phyloP scores from a whole-genome alignment of 352 stramenopile genomes.

The Pythium phragmitis region DNA sequence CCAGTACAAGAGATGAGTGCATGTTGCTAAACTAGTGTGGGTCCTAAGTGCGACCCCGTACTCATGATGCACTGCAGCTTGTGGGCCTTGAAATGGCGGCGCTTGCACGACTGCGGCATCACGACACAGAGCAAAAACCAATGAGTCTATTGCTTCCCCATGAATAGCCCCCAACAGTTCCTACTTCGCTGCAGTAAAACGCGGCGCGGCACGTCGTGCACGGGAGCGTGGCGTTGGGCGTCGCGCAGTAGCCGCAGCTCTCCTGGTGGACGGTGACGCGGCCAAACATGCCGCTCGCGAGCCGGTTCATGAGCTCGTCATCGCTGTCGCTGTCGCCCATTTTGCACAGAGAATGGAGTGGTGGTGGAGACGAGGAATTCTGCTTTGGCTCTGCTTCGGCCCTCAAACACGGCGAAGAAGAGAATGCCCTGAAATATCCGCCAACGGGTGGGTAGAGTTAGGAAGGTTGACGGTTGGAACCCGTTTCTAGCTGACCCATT shows the following conservation, averaged over 20 bases:
- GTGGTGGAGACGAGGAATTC: neutral
- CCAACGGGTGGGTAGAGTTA: slow-evolving; percentile 4
- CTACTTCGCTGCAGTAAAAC: slow-evolving; percentile 74
- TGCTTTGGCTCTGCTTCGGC: neutral
- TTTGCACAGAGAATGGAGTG: neutral
- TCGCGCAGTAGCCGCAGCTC: slow-evolving; percentile 75
- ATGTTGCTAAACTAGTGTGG: neutral
- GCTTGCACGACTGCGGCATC: slow-evolving; percentile 53
- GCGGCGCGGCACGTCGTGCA: slow-evolving; percentile 71
- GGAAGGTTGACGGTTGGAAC: neutral
- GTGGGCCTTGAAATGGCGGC: slow-evolving; percentile 67
- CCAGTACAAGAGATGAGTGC: neutral
- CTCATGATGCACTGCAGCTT: slow-evolving; percentile 66
- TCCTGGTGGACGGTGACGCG: slow-evolving; percentile 33
- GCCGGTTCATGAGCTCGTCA: slow-evolving; percentile 81
- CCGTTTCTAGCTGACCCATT: neutral
- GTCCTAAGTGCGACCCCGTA: slow-evolving; percentile 11
- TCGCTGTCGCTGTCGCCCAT: slow-evolving; percentile 86
- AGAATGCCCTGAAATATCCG: slow-evolving; percentile 29
- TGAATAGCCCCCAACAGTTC: neutral
- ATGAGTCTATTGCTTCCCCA: neutral
- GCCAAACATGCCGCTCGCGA: slow-evolving; percentile 43
- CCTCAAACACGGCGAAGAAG: neutral
- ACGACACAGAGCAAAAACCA: neutral
- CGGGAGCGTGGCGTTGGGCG: slow-evolving; percentile 46